Base-by-base conservation (phyloP, 2,329 filamentous ascomycete species). In the Penicillium sp. region DNA sequence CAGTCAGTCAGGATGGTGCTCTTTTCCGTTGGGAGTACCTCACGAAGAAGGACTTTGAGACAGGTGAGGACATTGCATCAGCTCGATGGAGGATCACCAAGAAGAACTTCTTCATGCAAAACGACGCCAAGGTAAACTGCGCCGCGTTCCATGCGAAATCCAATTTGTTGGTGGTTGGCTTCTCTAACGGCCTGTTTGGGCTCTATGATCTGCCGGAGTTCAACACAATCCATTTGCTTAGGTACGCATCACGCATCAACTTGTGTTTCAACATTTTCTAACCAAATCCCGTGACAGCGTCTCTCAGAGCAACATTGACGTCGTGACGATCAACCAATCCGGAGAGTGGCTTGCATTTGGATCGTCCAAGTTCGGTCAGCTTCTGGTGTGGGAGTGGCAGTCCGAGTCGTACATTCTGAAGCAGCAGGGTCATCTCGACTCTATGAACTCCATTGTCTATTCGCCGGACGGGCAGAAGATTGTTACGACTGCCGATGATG, bases 361-460 rank as follows among this genome's bases (percentile, higher is more conserved):
- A 15, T 95, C 96, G 0, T 96, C 95, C 1, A 96, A 96, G 72
- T 85, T 97, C 5, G 96, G 96, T 0, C 95, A 99, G 75, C 83
- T 99, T n/a, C 82, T 99, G 4, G 95, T 99, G 4, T 99, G 95
- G 95, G 95, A 99, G 77, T 99, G 96, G 93, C 94, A 98, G 75
- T 99, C 95, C 0, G 96, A 99, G 78, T 98, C 94, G 6, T 99
- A 99, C 77, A 96, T 99, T 61, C 83, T 99, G 53, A 99, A 99
- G 79, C 95, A 99, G 74, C 95, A 98, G 78, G 95, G 94, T 0
- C 95, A 99, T 78, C 93, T 97, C 67, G 95, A 99, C 76, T 91
- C 92, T 2, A 93, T 98, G 87, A 98, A 98, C 77, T 87, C 93
- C 0, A 83, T 99, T 4, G 90, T 91, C 9, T 99, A 98, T 78